These are phyloP conservation scores for Plasmodium gonderi DNA, from an alignment of 169 alveolate genomes.

Conservation along the genomic window DNA sequence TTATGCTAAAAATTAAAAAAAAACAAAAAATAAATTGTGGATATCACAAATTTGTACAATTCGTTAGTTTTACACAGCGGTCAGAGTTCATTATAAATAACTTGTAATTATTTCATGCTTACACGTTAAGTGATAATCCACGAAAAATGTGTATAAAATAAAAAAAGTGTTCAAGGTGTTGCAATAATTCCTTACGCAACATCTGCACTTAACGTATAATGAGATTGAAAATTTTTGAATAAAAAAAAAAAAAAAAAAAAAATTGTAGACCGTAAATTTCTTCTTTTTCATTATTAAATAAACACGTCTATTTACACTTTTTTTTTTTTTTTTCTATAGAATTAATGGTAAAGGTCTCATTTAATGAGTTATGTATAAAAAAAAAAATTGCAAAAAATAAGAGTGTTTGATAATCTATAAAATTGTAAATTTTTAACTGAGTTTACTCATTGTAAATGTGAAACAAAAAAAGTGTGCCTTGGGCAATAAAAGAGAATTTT, in stretches of 20 bases:
- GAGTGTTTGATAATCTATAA: not conserved
- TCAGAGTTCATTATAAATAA: conserved; percentile 36
- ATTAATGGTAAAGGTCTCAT: not conserved
- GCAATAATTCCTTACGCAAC: conserved; percentile 3
- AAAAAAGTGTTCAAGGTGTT: not conserved
- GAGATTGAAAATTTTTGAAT: not conserved
- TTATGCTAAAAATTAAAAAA: conserved; percentile 16
- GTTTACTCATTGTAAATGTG: not conserved
- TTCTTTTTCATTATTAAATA: not conserved
- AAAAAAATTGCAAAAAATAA: not conserved
- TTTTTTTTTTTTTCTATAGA: not conserved
- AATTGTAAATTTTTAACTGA: not conserved
- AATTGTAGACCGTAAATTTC: not conserved
- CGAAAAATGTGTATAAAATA: not conserved
- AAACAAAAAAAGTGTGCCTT: not conserved
- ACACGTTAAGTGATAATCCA: not conserved
- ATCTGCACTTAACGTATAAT: not conserved
- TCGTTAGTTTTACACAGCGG: conserved; percentile 20
- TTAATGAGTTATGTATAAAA: conserved; percentile 3
- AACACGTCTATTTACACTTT: not conserved
- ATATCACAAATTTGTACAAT: conserved; percentile 22
- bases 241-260: not conserved
- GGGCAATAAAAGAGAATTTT: not conserved
- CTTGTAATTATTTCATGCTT: conserved; percentile 5
- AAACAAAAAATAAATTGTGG: conserved; percentile 4